These are phyloP conservation scores for Nigrospora oryzae DNA, from an alignment of 2,329 filamentous ascomycete genomes.

Conservation along the genomic window DNA sequence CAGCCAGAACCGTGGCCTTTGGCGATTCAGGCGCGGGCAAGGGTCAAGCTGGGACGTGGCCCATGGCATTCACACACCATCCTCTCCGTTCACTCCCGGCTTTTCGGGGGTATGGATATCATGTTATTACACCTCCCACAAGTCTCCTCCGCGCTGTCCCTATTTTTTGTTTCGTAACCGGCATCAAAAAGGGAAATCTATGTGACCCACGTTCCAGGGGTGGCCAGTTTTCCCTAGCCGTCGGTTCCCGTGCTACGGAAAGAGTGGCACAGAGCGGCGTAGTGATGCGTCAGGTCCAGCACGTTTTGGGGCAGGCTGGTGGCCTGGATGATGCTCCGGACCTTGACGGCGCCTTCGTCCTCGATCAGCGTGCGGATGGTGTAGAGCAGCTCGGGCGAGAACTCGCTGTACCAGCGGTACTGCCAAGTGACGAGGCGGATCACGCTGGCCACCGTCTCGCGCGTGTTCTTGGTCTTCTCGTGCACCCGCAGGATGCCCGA, in stretches of 20 bases:
- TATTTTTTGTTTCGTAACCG: too few relatives aligned
- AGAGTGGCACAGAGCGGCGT: conserved; percentile 86
- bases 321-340: conserved; percentile 93
- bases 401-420: conserved; percentile 99
- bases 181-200: too few relatives aligned
- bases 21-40: too few relatives aligned
- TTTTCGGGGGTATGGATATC: too few relatives aligned
- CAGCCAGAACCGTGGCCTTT: too few relatives aligned
- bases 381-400: conserved; percentile 83
- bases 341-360: conserved; percentile 94
- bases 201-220: neutral
- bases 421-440: conserved; percentile 96
- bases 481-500: conserved; percentile 74
- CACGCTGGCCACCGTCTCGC: conserved; percentile 74
- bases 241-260: conserved; percentile 94
- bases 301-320: conserved; percentile 90
- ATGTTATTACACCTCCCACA: too few relatives aligned
- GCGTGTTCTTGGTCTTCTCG: conserved; percentile 68
- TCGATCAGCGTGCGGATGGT: conserved; percentile 90
- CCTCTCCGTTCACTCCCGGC: too few relatives aligned
- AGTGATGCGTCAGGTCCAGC: conserved; percentile 90
- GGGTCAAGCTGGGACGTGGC: too few relatives aligned
- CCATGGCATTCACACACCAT: too few relatives aligned
- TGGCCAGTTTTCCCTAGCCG: conserved; percentile 39
- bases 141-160: too few relatives aligned